Base-by-base conservation (phyloP, 257 asterid species). In the Anisodus tanguticus region DNA sequence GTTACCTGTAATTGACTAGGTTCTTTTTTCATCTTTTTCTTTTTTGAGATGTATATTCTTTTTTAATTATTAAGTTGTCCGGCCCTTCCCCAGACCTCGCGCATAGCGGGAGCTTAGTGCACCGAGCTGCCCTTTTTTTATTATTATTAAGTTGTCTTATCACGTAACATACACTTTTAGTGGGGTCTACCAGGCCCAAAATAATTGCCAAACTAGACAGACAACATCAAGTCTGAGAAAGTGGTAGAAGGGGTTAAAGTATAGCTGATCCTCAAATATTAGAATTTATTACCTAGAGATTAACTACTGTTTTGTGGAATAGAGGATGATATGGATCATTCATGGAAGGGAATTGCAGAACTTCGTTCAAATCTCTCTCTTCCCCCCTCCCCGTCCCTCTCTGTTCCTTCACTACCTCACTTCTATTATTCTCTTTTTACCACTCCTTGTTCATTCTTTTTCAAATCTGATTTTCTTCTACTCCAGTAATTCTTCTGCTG, bases 361-460 rank as follows among this genome's bases (percentile, higher is more conserved):
- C 49, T 35, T 37, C 15, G 19, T 37, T 67, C 76, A 13, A 13
- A 22, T 22, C 26, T 22, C 26, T 22, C 11, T 0, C 49, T 0
- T 47, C 10, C 51, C 5, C 10, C 2, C 49, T 3, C 11, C 72
- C 2, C 2, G 26, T 22, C 22, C 16, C 63, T 58, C 63, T 58
- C 64, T 1, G 1, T 12, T 59, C 22, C 41, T 12, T 16, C 70
- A 10, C 41, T 63, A 63, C 10, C 72, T 59, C 72, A 66, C 45
- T 31, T 59, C n/a, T n/a, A n/a, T n/a, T n/a, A n/a, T n/a, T n/a
- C n/a, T n/a, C n/a, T n/a, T n/a, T n/a, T n/a, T n/a, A n/a, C n/a
- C n/a, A n/a, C n/a, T n/a, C 77, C 76, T 68, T 15, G 12, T 68
- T 68, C 15, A 68, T 68, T 68, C 53, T 39, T 68, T 15, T 68